Evolutionary conservation across 257 asterid species (phyloP).

Genomic region (Nicotiana attenuata): DNA sequence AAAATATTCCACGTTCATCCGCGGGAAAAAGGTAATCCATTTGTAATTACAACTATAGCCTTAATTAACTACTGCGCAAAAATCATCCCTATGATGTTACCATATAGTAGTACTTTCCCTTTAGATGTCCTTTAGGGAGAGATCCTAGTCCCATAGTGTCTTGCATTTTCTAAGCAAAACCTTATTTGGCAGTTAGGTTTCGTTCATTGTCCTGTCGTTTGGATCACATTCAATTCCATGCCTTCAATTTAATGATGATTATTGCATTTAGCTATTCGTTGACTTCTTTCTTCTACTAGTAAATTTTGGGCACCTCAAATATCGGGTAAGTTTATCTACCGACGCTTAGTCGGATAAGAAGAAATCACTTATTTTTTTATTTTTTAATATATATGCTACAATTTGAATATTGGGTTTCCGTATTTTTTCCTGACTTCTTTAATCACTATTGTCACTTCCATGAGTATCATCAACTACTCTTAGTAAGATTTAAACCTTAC

Average conservation of each 20-base stretch:
- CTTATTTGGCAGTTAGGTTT: neutral
- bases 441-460: too few relatives aligned
- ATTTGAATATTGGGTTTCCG: too few relatives aligned
- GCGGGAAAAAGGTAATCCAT: too few relatives aligned
- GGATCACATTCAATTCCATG: neutral
- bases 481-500: neutral
- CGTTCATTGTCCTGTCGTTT: neutral
- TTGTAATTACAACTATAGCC: neutral
- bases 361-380: too few relatives aligned
- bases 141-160: neutral
- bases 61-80: neutral
- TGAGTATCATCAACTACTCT: too few relatives aligned
- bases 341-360: too few relatives aligned
- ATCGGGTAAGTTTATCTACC: too few relatives aligned
- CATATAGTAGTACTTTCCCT: neutral
- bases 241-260: neutral
- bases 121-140: neutral
- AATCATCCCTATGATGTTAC: neutral
- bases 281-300: neutral
- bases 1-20: too few relatives aligned
- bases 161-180: neutral
- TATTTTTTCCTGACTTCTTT: too few relatives aligned
- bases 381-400: too few relatives aligned
- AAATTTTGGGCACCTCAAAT: too few relatives aligned
- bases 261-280: neutral